phyloP scores from a whole-genome alignment of 805 yeast species.

The Kuraishia piskuri region DNA sequence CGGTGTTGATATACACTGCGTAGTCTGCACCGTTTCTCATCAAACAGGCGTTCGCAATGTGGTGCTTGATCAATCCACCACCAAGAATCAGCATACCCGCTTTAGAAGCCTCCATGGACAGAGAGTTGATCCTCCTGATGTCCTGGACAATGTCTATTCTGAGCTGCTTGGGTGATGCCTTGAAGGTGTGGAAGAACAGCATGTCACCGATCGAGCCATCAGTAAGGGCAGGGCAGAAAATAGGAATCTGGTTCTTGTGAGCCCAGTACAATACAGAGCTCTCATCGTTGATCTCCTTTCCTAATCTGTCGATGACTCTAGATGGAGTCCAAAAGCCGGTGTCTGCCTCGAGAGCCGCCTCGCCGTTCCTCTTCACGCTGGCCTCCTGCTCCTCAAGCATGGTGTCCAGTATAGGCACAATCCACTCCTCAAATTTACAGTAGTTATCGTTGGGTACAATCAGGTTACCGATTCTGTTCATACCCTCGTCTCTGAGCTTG shows the following conservation, averaged over 20 bases:
- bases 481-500: constrained; percentile 82
- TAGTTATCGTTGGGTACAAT: constrained; percentile 97
- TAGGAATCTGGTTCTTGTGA: constrained; percentile 90
- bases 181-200: constrained; percentile 97
- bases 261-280: constrained; percentile 95
- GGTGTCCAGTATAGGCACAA: constrained; percentile 84
- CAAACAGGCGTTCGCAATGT: constrained; percentile 93
- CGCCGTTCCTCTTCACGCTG: constrained; percentile 44
- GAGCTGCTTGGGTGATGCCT: constrained; percentile 82
- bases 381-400: constrained; percentile 85
- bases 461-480: constrained; percentile 96
- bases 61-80: constrained; percentile 95
- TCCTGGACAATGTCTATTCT: constrained; percentile 91
- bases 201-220: constrained; percentile 99
- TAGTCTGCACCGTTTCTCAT: constrained; percentile 99
- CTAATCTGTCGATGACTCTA: constrained; percentile 81
- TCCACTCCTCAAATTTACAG: constrained; percentile 98
- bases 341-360: constrained; percentile 54
- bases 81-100: constrained; percentile 97
- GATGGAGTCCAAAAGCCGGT: constrained; percentile 91
- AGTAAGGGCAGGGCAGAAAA: constrained; percentile 95
- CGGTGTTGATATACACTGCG: constrained; percentile 95
- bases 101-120: constrained; percentile 88
- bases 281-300: constrained; percentile 93
- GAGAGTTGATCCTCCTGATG: constrained; percentile 81